Conservation (phyloP, 768 basidiomycete species). For the Macrocybe gigantea region DNA sequence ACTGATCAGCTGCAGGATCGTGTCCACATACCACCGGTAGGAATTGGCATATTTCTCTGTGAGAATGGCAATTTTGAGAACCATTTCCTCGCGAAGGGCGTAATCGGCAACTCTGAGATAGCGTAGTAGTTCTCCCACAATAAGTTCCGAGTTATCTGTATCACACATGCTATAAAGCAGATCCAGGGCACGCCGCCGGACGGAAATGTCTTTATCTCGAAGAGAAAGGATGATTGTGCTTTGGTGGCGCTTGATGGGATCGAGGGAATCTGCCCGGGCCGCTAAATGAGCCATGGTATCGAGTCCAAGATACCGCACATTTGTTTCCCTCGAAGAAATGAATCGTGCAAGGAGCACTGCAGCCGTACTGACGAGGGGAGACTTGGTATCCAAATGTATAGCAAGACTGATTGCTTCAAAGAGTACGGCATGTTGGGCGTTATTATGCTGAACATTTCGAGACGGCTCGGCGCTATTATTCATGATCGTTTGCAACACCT, state of each 20-base stretch:
- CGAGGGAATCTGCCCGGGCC: conserved; percentile 85
- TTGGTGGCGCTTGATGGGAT: conserved; percentile 92
- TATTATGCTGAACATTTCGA: conserved; percentile 96
- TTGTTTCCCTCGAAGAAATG: conserved; percentile 97
- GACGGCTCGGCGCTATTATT: conserved; percentile 87
- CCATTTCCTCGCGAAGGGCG: conserved; percentile 96
- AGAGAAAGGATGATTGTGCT: conserved; percentile 91
- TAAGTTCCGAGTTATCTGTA: conserved; percentile 90
- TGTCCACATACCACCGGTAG: conserved; percentile 99
- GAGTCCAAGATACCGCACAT: conserved; percentile 93
- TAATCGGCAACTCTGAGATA: conserved; percentile 98
- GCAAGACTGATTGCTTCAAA: conserved; percentile 97
- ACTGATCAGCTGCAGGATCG: conserved; percentile 91
- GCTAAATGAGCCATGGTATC: conserved; percentile 99
- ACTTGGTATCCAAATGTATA: conserved; percentile 91
- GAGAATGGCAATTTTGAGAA: conserved; percentile 94
- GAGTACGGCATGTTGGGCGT: conserved; percentile 96
- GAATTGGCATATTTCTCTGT: conserved; percentile 99
- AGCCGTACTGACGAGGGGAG: conserved; percentile 81
- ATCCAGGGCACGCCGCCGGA: conserved; percentile 89
- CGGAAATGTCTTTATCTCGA: conserved; percentile 96
- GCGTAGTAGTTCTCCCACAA: conserved; percentile 90
- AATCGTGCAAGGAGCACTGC: conserved; percentile 91
- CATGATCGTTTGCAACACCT: conserved; percentile 87
- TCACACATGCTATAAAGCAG: conserved; percentile 99